phyloP scores from a whole-genome alignment of 805 yeast genomes.

The Saturnispora diversa region DNA sequence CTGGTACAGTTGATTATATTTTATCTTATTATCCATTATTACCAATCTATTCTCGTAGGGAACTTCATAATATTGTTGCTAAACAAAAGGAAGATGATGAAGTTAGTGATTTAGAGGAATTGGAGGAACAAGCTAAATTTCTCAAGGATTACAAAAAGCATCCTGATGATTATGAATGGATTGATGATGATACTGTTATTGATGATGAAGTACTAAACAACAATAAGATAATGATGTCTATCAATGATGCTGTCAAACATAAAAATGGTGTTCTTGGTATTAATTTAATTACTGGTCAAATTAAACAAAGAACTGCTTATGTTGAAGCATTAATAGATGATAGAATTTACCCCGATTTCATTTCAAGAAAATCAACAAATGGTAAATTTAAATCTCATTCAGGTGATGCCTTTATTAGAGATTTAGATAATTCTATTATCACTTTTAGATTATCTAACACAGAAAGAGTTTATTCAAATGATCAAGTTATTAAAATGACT shows the following conservation, averaged over 20 bases:
- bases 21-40: conserved; percentile 58
- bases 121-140: conserved; percentile 40
- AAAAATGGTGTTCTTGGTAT: conserved; percentile 59
- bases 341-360: conserved; percentile 48
- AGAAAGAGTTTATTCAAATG: conserved; percentile 37
- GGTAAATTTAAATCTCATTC: conserved; percentile 37
- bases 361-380: conserved; percentile 41
- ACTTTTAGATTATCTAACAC: conserved; percentile 51
- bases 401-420: conserved; percentile 61
- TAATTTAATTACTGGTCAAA: conserved; percentile 42
- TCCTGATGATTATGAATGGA: conserved; percentile 62
- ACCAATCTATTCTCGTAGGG: conserved; percentile 54
- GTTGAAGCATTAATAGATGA: conserved; percentile 64
- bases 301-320: conserved; percentile 39
- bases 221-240: conserved; percentile 38
- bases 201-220: conserved; percentile 28
- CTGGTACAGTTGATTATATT: conserved; percentile 46
- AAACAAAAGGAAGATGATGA: conserved; percentile 32
- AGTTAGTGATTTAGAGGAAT: conserved; percentile 34
- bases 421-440: conserved; percentile 51
- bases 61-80: conserved; percentile 40
- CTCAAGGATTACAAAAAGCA: conserved; percentile 44
- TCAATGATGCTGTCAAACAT: conserved; percentile 45
- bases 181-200: conserved; percentile 36
- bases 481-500: conserved; percentile 46